A percentile compares a stretch with the other conserved stretches of the same genome.
These are phyloP conservation scores for Trichoderma virens DNA, from an alignment of 495 filamentous ascomycete species.

Conservation along the genomic window DNA sequence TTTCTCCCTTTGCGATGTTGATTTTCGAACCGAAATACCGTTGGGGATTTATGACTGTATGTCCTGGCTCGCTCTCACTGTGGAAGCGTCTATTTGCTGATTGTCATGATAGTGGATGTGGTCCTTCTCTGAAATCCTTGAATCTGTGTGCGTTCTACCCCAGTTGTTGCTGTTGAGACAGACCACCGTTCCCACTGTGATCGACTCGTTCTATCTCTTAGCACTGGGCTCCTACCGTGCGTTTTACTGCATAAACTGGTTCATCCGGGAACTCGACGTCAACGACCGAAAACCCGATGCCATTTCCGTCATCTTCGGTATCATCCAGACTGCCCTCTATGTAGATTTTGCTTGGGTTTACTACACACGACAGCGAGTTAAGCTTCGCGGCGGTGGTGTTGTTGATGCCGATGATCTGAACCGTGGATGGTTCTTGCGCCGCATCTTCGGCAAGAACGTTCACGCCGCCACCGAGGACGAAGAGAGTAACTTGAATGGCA, in stretches of 20 bases:
- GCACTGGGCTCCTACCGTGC: constrained; percentile 83
- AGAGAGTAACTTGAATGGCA: constrained; percentile 36
- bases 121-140: constrained; percentile 83
- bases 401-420: constrained; percentile 89
- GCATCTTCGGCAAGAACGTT: constrained; percentile 42
- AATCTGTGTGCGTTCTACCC: constrained; percentile 83
- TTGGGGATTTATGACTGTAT: constrained; percentile 51
- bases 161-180: constrained; percentile 88
- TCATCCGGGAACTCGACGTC: constrained; percentile 53
- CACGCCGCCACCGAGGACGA: constrained; percentile 33
- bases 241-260: constrained; percentile 91
- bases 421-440: constrained; percentile 65
- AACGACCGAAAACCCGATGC: constrained; percentile 55
- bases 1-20: constrained; percentile 58
- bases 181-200: constrained; percentile 90
- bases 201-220: constrained; percentile 89
- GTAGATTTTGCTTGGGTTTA: constrained; percentile 97
- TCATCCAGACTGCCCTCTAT: constrained; percentile 87
- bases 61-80: constrained; percentile 10
- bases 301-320: constrained; percentile 73
- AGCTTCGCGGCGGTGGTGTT: constrained; percentile 81
- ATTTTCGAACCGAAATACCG: constrained; percentile 43
- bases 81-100: background rate
- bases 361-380: constrained; percentile 85
- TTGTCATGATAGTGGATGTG: constrained; percentile 53